Percentiles rank a stretch among this genome's conserved stretches.
Evolutionary conservation across 768 basidiomycete species (phyloP).

Genomic region (Suillus weaverae): DNA sequence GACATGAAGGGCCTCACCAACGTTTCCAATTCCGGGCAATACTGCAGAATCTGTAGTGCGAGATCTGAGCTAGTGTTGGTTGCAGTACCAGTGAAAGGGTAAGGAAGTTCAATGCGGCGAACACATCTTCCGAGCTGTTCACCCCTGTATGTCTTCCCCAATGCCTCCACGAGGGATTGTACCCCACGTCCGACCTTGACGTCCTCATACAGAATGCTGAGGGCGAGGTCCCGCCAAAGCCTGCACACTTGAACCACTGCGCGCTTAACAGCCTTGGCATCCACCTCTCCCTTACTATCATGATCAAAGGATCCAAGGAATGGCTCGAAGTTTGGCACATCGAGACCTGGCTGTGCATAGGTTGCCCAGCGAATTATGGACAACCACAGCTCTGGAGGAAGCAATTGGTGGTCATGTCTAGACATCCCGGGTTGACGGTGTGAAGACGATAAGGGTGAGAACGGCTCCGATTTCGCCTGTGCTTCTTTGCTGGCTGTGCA

Average conservation of each 20-base stretch:
- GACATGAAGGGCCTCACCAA: constrained; percentile 48
- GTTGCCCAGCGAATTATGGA: constrained; percentile 49
- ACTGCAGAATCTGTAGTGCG: constrained; percentile 47
- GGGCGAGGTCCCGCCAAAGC: constrained; percentile 51
- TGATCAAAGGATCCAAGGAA: constrained; percentile 40
- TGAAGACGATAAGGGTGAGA: not conserved
- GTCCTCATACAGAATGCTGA: constrained; percentile 54
- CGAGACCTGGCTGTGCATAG: constrained; percentile 25
- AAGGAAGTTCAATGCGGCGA: constrained; percentile 59
- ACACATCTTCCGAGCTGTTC: constrained; percentile 39
- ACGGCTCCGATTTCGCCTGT: not conserved
- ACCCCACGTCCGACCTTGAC: constrained; percentile 40
- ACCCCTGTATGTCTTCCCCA: constrained; percentile 18
- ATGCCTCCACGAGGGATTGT: constrained; percentile 32
- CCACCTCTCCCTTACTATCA: constrained; percentile 26
- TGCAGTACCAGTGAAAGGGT: constrained; percentile 47
- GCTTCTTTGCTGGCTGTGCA: not conserved
- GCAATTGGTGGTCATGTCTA: constrained; percentile 5
- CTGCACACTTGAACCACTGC: constrained; percentile 56
- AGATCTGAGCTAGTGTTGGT: constrained; percentile 28
- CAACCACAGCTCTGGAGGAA: constrained; percentile 59
- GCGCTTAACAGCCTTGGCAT: constrained; percentile 35
- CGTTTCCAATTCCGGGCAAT: constrained; percentile 51
- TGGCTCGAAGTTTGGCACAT: constrained; percentile 41
- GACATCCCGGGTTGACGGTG: not conserved